Evolutionary conservation across 306 rosid genomes (phyloP), one percentile per base, ranked within the genome.

Genomic region (Malus asiatica): DNA sequence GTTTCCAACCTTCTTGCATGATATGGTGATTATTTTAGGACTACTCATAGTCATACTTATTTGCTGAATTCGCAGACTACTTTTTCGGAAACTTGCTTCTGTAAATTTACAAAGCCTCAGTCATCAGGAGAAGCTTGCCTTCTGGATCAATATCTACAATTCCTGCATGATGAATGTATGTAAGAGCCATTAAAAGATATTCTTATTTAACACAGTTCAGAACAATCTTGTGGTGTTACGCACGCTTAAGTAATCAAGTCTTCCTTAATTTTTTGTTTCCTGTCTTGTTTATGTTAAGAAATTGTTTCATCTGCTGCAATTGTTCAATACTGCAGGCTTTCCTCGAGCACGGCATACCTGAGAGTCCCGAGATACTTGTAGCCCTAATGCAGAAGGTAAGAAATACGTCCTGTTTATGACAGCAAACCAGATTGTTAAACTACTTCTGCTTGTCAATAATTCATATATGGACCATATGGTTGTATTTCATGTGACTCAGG

Each of bases 61-160:
- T 68, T 72, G 72, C 66, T 33, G 40, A 79, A 84, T 59, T 77
- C 63, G 82, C 91, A 95, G 99, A 81, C 77, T 90, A 76, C 91
- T 92, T 33, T 81, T 90, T 2, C 87, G 93, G 80, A 92, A 89
- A 87, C 89, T 95, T 79, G 90, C 90, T 58, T 80, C 92, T 42
- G 96, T 86, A 80, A 89, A 87, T 79, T 81, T 95, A 68, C 84
- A 86, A 76, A 81, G 68, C 55, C 99, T 89, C 73, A 84, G 79
- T 22, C 96, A 89, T 80, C 99, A 92, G 80, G 97, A 92, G 87
- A 92, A 95, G 83, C 97, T 95, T 71, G 97, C 99, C 3, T 95
- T 95, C 82, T 95, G 99, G 97, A 92, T 95, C 84, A 95, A 95
- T 87, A 84, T 86, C 74, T 92, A 92, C 78, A 95, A 95, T 86